These are phyloP conservation scores for Agaricus bisporus DNA, from an alignment of 768 basidiomycete genomes.

Conservation along the genomic window DNA sequence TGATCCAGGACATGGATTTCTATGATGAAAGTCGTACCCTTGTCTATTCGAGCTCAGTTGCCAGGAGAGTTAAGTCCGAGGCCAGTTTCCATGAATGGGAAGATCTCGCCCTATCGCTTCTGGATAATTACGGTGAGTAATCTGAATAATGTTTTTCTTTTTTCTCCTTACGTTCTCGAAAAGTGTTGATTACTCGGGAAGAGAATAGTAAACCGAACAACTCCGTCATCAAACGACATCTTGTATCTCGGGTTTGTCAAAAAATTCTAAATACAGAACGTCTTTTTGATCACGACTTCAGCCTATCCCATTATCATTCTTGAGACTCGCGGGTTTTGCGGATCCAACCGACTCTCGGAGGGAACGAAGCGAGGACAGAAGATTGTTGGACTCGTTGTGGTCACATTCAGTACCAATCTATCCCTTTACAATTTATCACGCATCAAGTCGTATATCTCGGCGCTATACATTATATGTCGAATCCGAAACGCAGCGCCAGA, in stretches of 20 bases:
- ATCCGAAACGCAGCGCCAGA: conserved; percentile 49
- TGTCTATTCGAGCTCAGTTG: conserved; percentile 59
- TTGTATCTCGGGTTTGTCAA: conserved; percentile 59
- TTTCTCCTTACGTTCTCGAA: neutral
- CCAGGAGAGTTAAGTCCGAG: conserved; percentile 56
- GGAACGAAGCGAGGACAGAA: conserved; percentile 53
- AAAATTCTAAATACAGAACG: neutral
- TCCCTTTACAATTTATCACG: conserved; percentile 76
- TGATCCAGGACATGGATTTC: conserved; percentile 70
- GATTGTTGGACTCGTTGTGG: conserved; percentile 49
- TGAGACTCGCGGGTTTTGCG: conserved; percentile 65
- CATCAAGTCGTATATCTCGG: conserved; percentile 45
- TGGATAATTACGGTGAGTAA: conserved; percentile 72
- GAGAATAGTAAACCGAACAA: conserved; percentile 47
- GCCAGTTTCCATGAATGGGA: conserved; percentile 62
- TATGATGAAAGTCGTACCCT: conserved; percentile 72
- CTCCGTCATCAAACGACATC: conserved; percentile 34
- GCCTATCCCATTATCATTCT: conserved; percentile 77
- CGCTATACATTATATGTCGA: conserved; percentile 69
- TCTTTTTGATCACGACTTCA: conserved; percentile 20
- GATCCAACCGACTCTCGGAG: conserved; percentile 54
- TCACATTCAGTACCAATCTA: conserved; percentile 51
- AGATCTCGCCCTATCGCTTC: conserved; percentile 56
- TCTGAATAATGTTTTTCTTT: neutral
- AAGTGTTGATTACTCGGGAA: conserved; percentile 63